Base-by-base conservation (phyloP, 768 basidiomycete species). In the Rossbeevera mucosa region DNA sequence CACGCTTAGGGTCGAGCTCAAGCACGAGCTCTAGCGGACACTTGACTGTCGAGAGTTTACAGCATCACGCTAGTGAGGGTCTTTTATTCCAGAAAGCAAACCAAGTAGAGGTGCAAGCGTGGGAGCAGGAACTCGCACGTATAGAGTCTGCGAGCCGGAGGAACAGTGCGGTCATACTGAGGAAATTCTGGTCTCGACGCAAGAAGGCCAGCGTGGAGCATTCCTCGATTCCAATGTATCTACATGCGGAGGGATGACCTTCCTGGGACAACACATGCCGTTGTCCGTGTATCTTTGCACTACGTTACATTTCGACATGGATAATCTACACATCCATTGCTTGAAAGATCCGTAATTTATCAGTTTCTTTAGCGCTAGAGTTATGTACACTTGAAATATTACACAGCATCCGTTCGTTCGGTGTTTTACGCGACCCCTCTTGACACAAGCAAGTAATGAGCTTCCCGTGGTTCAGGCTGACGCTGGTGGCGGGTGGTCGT, bases 111-210 rank as follows among this genome's bases (percentile, higher is more conserved):
- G 72, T 81, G 63, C 72, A 75, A 50, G 88, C 83, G 57, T 91
- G 89, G 88, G 89, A 91, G 67, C 82, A 80, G 64, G 87, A 90
- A 72, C 75, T 89, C 42, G 81, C 76, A 54, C 76, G 80, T 55
- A 88, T 90, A 58, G 88, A 89, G 69, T 70, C 74, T 59, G 72
- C 72, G 67, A 86, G 81, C 68, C 79, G 78, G 49, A 65, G 71
- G 51, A 72, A 65, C 48, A 77, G 70, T 44, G 66, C 60, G 18
- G 64, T 66, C 44, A 74, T 77, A 66, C 52, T 73, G 18, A 68
- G 65, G 36, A 38, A 38, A n/a, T 59, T 69, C 31, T 44, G 54
- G 47, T 59, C 65, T 8, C 64, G 58, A 40, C 64, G 66, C 46
- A 69, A 60, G 64, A 65, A 66, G 53, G 36, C 45, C 45, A 42